These are phyloP conservation scores for Pythium aristosporum DNA, from an alignment of 352 stramenopile species.

Conservation along the genomic window DNA sequence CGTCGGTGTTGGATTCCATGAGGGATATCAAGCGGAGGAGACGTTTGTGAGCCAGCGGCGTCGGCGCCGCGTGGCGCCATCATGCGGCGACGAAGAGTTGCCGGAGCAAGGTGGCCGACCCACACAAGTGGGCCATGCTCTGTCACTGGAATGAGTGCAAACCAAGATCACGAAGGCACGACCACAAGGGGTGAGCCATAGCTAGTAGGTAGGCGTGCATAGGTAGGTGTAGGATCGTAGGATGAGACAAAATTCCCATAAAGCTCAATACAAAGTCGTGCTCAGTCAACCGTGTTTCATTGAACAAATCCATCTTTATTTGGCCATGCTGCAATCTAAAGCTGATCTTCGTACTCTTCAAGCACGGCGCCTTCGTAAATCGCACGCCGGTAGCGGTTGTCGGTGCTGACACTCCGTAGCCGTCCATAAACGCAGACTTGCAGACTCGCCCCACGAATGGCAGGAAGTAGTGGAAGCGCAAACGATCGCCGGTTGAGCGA, in stretches of 20 bases:
- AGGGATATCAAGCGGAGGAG: neutral
- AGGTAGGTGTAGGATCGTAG: slow-evolving; percentile 1
- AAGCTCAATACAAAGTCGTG: slow-evolving; percentile 7
- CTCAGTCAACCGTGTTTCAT: neutral
- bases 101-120: slow-evolving; percentile 2
- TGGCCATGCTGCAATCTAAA: neutral
- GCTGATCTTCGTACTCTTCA: slow-evolving; percentile 7
- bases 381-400: slow-evolving; percentile 5
- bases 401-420: slow-evolving; percentile 2
- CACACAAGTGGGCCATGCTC: slow-evolving; percentile 1
- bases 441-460: slow-evolving; percentile 18
- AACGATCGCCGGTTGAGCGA: neutral
- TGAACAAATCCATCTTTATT: neutral
- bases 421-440: slow-evolving; percentile 11
- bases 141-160: slow-evolving; percentile 1
- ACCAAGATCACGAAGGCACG: neutral
- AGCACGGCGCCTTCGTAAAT: neutral
- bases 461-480: slow-evolving; percentile 13
- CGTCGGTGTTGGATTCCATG: neutral
- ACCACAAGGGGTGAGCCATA: neutral
- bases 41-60: slow-evolving; percentile 4
- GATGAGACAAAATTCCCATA: neutral
- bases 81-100: neutral
- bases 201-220: neutral
- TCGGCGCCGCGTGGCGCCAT: neutral